Percentiles rank a stretch among this genome's conserved stretches.
Evolutionary conservation across 2,329 filamentous ascomycete genomes (phyloP).

Genomic region (Sarocladium strictum): DNA sequence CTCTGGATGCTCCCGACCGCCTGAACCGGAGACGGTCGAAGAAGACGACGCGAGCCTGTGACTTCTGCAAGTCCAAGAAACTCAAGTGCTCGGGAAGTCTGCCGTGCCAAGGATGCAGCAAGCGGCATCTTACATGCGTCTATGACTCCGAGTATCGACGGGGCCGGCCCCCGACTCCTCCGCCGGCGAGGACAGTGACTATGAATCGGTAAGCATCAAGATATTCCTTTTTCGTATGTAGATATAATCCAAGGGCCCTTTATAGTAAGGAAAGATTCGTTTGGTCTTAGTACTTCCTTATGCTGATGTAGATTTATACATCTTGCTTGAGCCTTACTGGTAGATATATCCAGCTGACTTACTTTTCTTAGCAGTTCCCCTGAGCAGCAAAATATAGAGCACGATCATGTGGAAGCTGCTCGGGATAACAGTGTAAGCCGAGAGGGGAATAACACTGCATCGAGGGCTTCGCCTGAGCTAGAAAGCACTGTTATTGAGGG

Average conservation of each 20-base stretch:
- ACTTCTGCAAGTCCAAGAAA: constrained; percentile 32
- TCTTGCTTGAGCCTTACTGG: background rate
- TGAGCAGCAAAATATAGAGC: background rate
- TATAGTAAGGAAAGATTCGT: too few species aligned
- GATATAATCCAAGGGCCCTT: too few species aligned
- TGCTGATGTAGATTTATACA: too few species aligned
- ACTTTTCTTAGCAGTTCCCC: background rate
- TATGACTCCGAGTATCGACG: constrained; percentile 30
- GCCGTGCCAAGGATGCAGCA: constrained; percentile 26
- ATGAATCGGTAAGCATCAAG: background rate
- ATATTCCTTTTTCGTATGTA: too few species aligned
- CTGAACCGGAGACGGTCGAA: constrained; percentile 1
- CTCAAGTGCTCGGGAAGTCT: constrained; percentile 30
- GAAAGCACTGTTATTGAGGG: constrained; percentile 36
- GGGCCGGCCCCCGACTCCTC: constrained; percentile 30
- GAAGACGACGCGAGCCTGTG: constrained; percentile 33
- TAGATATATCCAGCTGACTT: constrained; percentile 7
- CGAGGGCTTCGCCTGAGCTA: constrained; percentile 22
- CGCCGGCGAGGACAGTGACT: constrained; percentile 14
- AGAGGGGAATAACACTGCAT: constrained; percentile 11
- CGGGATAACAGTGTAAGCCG: constrained; percentile 6
- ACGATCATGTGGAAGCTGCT: background rate
- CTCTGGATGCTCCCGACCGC: background rate
- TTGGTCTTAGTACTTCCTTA: too few species aligned
- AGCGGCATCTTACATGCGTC: constrained; percentile 23